phyloP scores from a whole-genome alignment of 1,284 basidiomycete genomes.

The Schizophyllum commune region DNA sequence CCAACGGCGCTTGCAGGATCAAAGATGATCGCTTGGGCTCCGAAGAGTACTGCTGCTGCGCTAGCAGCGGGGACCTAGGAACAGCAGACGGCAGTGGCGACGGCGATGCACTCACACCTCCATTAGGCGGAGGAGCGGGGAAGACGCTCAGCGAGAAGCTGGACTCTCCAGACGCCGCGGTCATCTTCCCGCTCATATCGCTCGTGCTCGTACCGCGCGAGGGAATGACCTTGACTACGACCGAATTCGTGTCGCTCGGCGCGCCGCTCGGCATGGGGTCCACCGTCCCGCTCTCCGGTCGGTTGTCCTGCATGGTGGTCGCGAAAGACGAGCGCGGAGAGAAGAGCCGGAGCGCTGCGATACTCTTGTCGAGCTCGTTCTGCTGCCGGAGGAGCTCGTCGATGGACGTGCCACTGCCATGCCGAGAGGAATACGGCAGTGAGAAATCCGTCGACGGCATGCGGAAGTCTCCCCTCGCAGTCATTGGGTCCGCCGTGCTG shows the following conservation, averaged over 20 bases:
- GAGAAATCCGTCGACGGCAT: constrained; percentile 10
- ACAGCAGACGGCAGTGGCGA: constrained; percentile 3
- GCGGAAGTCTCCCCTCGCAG: constrained; percentile 9
- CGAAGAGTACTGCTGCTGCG: too few species aligned
- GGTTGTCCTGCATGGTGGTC: constrained; percentile 9
- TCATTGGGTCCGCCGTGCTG: constrained; percentile 1
- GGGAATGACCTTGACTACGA: neutral
- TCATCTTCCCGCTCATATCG: constrained; percentile 6
- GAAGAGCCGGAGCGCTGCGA: constrained; percentile 47
- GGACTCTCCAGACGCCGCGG: constrained; percentile 26
- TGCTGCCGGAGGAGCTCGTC: constrained; percentile 55
- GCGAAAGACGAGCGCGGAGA: constrained; percentile 21
- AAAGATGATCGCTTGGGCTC: too few species aligned
- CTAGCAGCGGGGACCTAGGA: too few species aligned
- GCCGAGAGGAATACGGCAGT: constrained; percentile 13
- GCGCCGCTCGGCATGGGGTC: constrained; percentile 3
- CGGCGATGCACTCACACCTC: constrained; percentile 12
- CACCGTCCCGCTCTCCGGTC: neutral
- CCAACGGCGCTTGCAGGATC: too few species aligned
- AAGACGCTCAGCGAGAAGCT: constrained; percentile 67
- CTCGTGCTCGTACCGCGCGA: constrained; percentile 6
- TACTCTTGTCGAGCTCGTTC: constrained; percentile 56
- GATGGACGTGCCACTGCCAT: constrained; percentile 26
- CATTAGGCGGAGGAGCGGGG: constrained; percentile 47
- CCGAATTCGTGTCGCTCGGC: neutral